These are phyloP conservation scores for Tetrahymena thermophila DNA, from an alignment of 73 alveolate genomes.

Conservation along the genomic window DNA sequence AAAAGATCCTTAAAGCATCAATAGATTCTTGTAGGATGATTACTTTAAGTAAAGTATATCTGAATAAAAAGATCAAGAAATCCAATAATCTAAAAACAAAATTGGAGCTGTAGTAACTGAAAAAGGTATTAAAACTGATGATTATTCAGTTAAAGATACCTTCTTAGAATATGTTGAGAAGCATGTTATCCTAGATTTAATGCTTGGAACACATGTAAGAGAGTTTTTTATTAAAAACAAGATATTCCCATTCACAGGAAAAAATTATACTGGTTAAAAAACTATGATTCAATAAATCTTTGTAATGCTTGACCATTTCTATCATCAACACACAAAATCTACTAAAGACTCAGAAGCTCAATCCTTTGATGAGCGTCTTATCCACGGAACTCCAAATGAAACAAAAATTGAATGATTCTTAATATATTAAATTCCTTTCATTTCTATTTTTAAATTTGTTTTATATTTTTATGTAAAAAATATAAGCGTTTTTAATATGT, in stretches of 20 bases:
- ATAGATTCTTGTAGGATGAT: conserved; percentile 5
- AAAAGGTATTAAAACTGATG: background rate
- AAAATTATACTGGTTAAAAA: conserved; percentile 2
- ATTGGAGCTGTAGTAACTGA: background rate
- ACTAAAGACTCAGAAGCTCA: background rate
- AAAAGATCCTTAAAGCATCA: conserved; percentile 10
- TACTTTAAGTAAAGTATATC: background rate
- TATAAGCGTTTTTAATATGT: no score
- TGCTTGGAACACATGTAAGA: conserved; percentile 36
- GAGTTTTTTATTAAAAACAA: conserved; percentile 13
- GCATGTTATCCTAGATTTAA: conserved; percentile 38
- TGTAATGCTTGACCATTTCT: background rate
- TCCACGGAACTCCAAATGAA: background rate
- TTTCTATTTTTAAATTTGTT: no score
- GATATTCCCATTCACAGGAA: conserved; percentile 42
- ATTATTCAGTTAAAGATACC: background rate
- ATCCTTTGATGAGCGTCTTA: background rate
- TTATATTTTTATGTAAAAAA: no score
- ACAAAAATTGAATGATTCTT: background rate
- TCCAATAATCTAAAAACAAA: background rate
- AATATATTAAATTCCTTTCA: no score
- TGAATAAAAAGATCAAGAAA: background rate
- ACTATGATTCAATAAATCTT: background rate
- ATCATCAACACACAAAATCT: background rate
- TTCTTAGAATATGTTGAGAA: conserved; percentile 47